Evolutionary conservation across 768 basidiomycete species (phyloP).

Genomic region (Gymnopilus dilepis): DNA sequence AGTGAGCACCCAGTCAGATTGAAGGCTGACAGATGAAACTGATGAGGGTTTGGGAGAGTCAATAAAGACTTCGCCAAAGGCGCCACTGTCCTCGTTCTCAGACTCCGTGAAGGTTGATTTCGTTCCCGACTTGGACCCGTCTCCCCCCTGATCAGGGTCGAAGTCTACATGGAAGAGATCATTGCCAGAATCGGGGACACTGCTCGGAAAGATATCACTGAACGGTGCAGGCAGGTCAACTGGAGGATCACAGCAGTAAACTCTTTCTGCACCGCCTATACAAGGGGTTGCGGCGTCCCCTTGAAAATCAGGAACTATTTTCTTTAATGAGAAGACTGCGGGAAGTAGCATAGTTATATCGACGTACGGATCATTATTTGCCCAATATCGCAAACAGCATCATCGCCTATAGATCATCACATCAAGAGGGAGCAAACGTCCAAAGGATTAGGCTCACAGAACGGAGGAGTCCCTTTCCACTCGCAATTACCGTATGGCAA

Average conservation of each 20-base stretch:
- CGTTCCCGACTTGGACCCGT: not conserved
- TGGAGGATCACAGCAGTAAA: slow-evolving; percentile 26
- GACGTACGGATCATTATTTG: slow-evolving; percentile 23
- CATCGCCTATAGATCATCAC: not conserved
- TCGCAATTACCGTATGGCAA: slow-evolving; percentile 8
- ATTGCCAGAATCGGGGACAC: slow-evolving; percentile 20
- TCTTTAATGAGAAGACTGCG: not conserved
- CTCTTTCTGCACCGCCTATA: slow-evolving; percentile 17
- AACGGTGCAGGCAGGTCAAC: slow-evolving; percentile 21
- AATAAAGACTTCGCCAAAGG: slow-evolving; percentile 29
- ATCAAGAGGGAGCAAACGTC: not conserved
- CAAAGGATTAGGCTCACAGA: not conserved
- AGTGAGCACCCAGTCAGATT: slow-evolving; percentile 29
- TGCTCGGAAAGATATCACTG: slow-evolving; percentile 23
- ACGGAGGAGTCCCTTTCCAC: slow-evolving; percentile 10
- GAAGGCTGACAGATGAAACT: slow-evolving; percentile 26
- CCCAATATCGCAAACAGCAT: slow-evolving; percentile 5
- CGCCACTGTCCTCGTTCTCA: slow-evolving; percentile 1
- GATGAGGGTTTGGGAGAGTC: slow-evolving; percentile 30
- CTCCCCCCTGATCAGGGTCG: slow-evolving; percentile 20
- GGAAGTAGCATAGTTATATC: not conserved
- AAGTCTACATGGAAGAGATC: slow-evolving; percentile 25
- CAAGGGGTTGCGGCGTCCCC: slow-evolving; percentile 23
- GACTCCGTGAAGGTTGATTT: slow-evolving; percentile 1
- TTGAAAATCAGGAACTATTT: slow-evolving; percentile 20